These are phyloP conservation scores for Mycena sp. DNA, from an alignment of 1,284 basidiomycete species.

Conservation along the genomic window DNA sequence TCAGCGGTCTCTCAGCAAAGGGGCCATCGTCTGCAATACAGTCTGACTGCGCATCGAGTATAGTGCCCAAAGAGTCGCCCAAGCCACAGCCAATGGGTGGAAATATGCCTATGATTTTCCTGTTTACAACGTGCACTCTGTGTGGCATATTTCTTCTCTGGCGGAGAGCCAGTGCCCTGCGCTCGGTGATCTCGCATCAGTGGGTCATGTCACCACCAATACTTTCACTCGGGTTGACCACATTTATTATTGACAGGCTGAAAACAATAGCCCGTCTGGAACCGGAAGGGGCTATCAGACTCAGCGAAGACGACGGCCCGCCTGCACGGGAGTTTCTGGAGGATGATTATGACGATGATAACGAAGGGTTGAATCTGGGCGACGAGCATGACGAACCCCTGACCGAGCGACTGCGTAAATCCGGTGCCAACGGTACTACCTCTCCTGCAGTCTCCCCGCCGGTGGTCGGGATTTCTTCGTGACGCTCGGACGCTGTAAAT, in stretches of 20 bases:
- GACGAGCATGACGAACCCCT: neutral
- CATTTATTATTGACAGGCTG: slow-evolving; percentile 52
- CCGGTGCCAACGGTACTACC: neutral
- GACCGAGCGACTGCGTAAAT: neutral
- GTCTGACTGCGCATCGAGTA: neutral
- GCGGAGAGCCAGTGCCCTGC: slow-evolving; percentile 66
- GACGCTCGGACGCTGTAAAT: neutral
- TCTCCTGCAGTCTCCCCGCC: neutral
- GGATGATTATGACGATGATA: slow-evolving; percentile 68
- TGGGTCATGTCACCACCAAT: slow-evolving; percentile 42
- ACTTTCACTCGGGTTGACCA: neutral
- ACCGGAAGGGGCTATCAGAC: slow-evolving; percentile 62
- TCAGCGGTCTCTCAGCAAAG: neutral
- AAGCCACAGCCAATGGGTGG: slow-evolving; percentile 71
- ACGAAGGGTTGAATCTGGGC: slow-evolving; percentile 36
- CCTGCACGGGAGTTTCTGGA: slow-evolving; percentile 70
- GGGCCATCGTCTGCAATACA: too few relatives aligned
- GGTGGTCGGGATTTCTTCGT: neutral
- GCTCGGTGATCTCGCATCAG: slow-evolving; percentile 73
- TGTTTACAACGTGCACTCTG: slow-evolving; percentile 68
- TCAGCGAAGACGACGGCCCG: slow-evolving; percentile 79
- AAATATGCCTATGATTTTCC: slow-evolving; percentile 61
- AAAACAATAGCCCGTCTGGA: slow-evolving; percentile 58
- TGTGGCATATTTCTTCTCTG: slow-evolving; percentile 72
- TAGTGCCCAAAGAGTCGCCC: slow-evolving; percentile 67